Evolutionary conservation across 805 yeast species (phyloP), one percentile per base, ranked within the genome.

Genomic region (Teunomyces funiuensis): DNA sequence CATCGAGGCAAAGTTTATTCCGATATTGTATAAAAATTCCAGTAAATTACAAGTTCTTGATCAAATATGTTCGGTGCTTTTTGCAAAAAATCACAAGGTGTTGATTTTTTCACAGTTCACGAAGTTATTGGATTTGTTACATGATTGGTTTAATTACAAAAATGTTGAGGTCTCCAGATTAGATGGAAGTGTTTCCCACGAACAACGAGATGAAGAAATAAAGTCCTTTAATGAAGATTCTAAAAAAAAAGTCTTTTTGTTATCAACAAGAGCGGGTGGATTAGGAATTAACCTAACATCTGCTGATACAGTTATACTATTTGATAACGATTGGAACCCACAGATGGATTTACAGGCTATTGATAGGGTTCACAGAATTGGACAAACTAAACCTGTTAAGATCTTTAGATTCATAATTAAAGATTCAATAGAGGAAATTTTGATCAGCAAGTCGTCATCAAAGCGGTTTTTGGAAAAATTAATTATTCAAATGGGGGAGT

Each of bases 251-350:
- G 72, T 89, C 1, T 91, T 91, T 49, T 61, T 93, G 39, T 69
- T 93, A 10, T 85, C 95, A 10, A 93, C 99, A 0, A 73, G 98
- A 47, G 91, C 98, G 0, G 99, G 97, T 7, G 98, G 98, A 0
- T 73, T 91, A 23, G 99, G 99, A 4, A 79, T 91, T 31, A 91
- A 91, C 55, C 69, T 91, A 41, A 78, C 83, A 0, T 80, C 84
- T 0, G 96, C 98, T 0, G 97, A 93, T 49, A 83, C 95, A 1
- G 98, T 93, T 1, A 78, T 91, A 3, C 54, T 91, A 8, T 89
- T 88, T 57, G 99, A 91, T 55, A 85, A 88, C 42, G 99, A 91
- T 57, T 91, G 97, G 96, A 91, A 91, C 55, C 99, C 98, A 0
- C 97, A 91, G 57, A 95, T 88, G 47, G 98, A 91, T 63, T 67